phyloP scores from a whole-genome alignment of 768 basidiomycete species.

The Mycena maculata region DNA sequence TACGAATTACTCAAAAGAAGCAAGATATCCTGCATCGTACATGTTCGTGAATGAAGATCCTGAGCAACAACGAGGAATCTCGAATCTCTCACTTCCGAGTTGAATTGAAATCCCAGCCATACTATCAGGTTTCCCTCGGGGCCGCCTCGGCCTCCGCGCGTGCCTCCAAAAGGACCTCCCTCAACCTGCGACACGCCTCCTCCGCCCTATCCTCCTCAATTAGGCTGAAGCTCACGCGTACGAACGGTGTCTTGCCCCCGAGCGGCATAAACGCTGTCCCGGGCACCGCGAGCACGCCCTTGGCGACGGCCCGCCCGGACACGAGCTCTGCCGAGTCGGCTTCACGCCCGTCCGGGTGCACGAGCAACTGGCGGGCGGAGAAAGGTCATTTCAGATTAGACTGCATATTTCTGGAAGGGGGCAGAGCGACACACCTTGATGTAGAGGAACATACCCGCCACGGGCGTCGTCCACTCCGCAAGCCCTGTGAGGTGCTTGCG shows the following conservation, averaged over 20 bases:
- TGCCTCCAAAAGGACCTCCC: conserved; percentile 30
- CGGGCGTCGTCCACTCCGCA: conserved; percentile 65
- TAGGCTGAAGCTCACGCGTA: conserved; percentile 34
- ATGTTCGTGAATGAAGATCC: too few species aligned
- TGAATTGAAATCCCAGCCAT: too few species aligned
- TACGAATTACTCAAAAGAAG: too few species aligned
- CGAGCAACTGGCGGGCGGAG: conserved; percentile 7
- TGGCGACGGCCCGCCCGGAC: conserved; percentile 5
- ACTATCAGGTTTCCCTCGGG: neutral
- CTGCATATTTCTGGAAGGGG: neutral
- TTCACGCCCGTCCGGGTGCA: neutral
- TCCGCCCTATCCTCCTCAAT: conserved; percentile 29
- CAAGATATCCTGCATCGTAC: too few species aligned
- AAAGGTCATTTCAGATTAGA: too few species aligned
- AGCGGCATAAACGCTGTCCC: conserved; percentile 35
- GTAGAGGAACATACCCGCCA: conserved; percentile 82
- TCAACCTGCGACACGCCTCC: conserved; percentile 32
- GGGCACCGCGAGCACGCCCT: conserved; percentile 33
- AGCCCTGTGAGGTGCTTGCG: conserved; percentile 69
- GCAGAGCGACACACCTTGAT: conserved; percentile 43
- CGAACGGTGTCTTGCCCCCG: conserved; percentile 16
- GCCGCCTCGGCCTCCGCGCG: conserved; percentile 12
- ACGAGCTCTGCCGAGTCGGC: conserved; percentile 4
- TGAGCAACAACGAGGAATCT: too few species aligned
- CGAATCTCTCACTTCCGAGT: too few species aligned